Evolutionary conservation across 2,329 filamentous ascomycete genomes (phyloP), one percentile per base, ranked within the genome.

Genomic region (Alternaria dauci): DNA sequence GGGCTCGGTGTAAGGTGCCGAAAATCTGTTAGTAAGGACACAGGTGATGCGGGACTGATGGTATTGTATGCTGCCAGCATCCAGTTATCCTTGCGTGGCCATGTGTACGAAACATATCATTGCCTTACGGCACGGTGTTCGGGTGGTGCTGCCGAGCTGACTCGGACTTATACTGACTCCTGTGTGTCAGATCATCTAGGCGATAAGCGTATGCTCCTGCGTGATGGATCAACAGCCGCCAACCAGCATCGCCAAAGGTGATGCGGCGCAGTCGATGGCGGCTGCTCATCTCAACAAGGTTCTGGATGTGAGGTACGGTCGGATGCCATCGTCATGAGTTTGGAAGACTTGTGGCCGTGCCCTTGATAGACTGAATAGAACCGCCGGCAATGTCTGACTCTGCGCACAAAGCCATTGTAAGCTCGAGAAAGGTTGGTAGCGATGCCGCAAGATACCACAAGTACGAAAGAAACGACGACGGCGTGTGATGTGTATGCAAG

Each of bases 121-220:
- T 25, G 23, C 20, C 16, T 36, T 14, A 38, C 46, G 46, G 30
- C 20, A 25, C 46, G 30, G 46, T 36, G 32, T 50, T 50, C 20
- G 46, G 46, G 14, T 18, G 23, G 7, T 36, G 46, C 30, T 50
- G 20, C 30, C 38, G 46, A 50, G 46, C 32, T 50, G 46, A 50
- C 32, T 18, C 25, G 39, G 26, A 38, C 47, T n/a, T 16, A 8
- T 44, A 58, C 30, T 43, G 20, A 39, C 46, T 58, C 38, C 47
- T 12, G 16, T 38, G 55, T 38, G 55, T 52, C 55, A 44, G 47
- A 38, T n/a, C 28, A 52, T 51, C 38, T 26, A 46, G 41, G 55
- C 25, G 42, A 52, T 44, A 12, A 38, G 18, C 20, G 23, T 50
- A 6, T 50, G 14, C 32, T 11, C 5, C 20, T n/a, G 18, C 20